Conservation (phyloP, 176 grass and related monocot species). For the Metroxylon sagu region DNA sequence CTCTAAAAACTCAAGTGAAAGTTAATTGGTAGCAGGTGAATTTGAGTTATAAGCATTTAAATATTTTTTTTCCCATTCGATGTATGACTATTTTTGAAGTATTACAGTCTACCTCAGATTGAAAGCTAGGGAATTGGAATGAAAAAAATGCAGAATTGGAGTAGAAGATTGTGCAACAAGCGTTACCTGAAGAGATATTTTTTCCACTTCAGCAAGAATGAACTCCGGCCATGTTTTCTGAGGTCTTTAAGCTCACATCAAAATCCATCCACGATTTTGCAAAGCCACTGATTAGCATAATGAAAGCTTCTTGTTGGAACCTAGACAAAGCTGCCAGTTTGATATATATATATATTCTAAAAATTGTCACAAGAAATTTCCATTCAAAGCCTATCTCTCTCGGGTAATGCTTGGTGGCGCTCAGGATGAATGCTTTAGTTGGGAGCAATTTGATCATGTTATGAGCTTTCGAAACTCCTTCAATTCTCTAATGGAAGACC, state of each 20-base stretch:
- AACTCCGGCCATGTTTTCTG: slow-evolving; percentile 33
- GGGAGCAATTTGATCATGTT: slow-evolving; percentile 37
- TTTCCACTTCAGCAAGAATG: slow-evolving; percentile 17
- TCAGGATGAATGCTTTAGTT: slow-evolving; percentile 16
- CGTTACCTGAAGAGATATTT: not conserved
- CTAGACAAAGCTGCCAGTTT: slow-evolving; percentile 17
- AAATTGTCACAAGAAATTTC: slow-evolving; percentile 55
- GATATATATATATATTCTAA: slow-evolving; percentile 33
- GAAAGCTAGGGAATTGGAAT: slow-evolving; percentile 37
- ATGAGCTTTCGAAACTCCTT: slow-evolving; percentile 60
- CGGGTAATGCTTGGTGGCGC: slow-evolving; percentile 36
- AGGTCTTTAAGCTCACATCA: slow-evolving; percentile 28
- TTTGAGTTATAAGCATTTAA: too few species aligned
- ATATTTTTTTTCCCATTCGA: too few species aligned
- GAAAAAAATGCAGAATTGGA: slow-evolving; percentile 35
- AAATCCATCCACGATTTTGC: slow-evolving; percentile 66
- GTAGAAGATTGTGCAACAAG: slow-evolving; percentile 22
- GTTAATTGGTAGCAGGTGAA: too few species aligned
- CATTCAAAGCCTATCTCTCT: slow-evolving; percentile 57
- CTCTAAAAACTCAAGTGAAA: too few species aligned
- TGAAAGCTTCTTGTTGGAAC: slow-evolving; percentile 62
- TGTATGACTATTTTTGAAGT: too few species aligned
- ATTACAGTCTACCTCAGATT: slow-evolving; percentile 31
- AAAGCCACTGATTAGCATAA: slow-evolving; percentile 39
- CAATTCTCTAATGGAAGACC: slow-evolving; percentile 47